Conservation (phyloP, 257 asterid species). For the Petunia secreta region DNA sequence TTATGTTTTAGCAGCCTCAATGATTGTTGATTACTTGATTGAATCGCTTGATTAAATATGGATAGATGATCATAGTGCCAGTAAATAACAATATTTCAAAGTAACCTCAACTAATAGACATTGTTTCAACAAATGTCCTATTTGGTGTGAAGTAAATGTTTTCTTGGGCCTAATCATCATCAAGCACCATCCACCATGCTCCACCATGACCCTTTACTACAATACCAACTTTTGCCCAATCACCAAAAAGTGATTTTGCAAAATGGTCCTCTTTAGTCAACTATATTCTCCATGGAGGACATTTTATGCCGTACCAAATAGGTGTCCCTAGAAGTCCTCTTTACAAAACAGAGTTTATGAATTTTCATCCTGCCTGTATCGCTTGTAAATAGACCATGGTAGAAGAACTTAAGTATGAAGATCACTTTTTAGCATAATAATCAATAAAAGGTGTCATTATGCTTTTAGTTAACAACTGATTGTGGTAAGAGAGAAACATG, state of each 20-base stretch:
- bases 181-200: neutral
- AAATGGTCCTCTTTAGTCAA: constrained; percentile 2
- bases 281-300: neutral
- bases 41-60: neutral
- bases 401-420: too few species aligned
- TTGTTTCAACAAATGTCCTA: constrained; percentile 16
- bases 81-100: neutral
- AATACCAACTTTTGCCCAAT: constrained; percentile 15
- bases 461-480: too few species aligned
- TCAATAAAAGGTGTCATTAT: too few species aligned
- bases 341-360: neutral
- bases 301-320: neutral
- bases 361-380: neutral
- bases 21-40: constrained; percentile 11
- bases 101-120: neutral
- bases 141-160: neutral
- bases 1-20: neutral
- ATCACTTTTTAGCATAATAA: too few species aligned
- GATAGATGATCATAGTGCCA: neutral
- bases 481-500: too few species aligned
- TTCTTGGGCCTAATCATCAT: constrained; percentile 2
- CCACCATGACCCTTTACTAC: neutral
- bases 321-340: constrained; percentile 17
- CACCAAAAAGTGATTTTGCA: neutral
- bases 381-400: too few species aligned